Evolutionary conservation across 2,329 filamentous ascomycete genomes (phyloP).

Genomic region (Arthrobotrys sphaeroides): DNA sequence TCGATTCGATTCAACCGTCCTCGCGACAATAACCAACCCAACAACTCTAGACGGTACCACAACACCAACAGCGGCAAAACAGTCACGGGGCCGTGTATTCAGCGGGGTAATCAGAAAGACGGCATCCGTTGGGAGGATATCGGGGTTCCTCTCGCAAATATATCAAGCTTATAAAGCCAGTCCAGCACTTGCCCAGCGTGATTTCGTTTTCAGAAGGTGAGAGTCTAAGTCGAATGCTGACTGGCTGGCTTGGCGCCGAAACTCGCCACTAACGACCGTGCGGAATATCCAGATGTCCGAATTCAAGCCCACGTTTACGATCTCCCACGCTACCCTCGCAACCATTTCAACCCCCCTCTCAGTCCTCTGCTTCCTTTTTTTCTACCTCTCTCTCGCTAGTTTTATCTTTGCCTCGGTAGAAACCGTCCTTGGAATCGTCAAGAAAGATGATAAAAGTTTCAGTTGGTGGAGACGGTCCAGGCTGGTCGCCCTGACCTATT

Average conservation of each 20-base stretch:
- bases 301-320: not conserved
- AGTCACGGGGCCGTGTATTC: not conserved
- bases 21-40: not conserved
- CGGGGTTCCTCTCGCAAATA: too few relatives aligned
- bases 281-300: not conserved
- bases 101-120: not conserved
- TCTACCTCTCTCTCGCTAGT: constrained; percentile 42
- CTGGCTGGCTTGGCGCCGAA: not conserved
- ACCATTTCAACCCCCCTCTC: constrained; percentile 17
- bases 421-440: constrained; percentile 31
- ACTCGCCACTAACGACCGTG: not conserved
- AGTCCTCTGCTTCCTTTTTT: constrained; percentile 30
- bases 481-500: constrained; percentile 38
- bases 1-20: not conserved
- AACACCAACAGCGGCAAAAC: not conserved
- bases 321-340: constrained; percentile 16
- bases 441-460: constrained; percentile 28
- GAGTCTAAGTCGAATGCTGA: not conserved
- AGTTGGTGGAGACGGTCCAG: constrained; percentile 47
- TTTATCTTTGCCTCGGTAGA: constrained; percentile 30
- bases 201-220: not conserved
- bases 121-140: not conserved
- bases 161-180: not conserved
- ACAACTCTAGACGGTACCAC: not conserved
- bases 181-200: too few relatives aligned